phyloP scores from a whole-genome alignment of 2,329 filamentous ascomycete genomes.

The Fusarium bactridioides region DNA sequence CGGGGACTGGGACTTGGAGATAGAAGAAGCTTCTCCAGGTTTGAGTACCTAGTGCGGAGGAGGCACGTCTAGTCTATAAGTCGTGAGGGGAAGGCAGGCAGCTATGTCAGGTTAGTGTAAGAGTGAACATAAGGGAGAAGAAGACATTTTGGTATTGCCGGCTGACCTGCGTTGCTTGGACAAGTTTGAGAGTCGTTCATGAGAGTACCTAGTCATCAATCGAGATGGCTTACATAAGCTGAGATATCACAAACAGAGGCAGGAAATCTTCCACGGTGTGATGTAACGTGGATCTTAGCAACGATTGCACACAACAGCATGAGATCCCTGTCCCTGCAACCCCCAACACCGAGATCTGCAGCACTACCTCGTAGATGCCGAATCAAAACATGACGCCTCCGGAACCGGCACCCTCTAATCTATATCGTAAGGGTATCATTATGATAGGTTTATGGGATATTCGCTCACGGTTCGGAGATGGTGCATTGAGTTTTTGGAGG shows the following conservation, averaged over 20 bases:
- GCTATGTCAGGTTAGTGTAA: background rate
- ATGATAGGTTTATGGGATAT: conserved; percentile 11
- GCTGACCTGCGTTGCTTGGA: background rate
- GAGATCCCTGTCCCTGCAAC: conserved; percentile 12
- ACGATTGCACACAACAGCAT: background rate
- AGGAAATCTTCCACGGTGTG: background rate
- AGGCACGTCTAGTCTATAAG: background rate
- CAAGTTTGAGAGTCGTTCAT: background rate
- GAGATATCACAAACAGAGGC: background rate
- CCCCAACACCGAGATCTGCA: conserved; percentile 24
- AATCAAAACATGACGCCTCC: background rate
- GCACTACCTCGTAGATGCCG: conserved; percentile 6
- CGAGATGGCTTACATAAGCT: background rate
- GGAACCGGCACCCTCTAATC: background rate
- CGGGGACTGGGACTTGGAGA: background rate
- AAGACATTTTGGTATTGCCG: background rate
- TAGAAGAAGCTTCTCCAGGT: conserved; percentile 15
- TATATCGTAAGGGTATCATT: conserved; percentile 2
- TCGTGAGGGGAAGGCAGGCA: background rate
- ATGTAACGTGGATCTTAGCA: conserved; percentile 2
- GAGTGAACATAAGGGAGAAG: too few species aligned
- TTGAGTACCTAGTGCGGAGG: conserved; percentile 19
- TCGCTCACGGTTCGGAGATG: conserved; percentile 29
- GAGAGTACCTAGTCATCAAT: background rate
- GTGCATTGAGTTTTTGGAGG: conserved; percentile 4